phyloP scores from a whole-genome alignment of 2,329 filamentous ascomycete genomes.

The Tolypocladium cylindrosporum region DNA sequence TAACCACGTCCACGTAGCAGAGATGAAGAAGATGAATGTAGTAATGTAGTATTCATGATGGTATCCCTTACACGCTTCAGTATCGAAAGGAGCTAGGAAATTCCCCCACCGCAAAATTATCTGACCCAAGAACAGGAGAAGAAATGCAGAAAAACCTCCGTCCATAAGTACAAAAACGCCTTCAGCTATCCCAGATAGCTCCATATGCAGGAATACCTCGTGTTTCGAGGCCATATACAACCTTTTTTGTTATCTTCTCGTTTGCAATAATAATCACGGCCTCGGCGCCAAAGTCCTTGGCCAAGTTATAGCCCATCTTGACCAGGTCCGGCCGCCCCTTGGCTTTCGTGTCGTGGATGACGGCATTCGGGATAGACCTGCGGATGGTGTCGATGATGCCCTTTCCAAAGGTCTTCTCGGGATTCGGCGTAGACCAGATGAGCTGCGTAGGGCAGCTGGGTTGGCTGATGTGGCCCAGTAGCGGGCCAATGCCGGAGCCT shows the following conservation, averaged over 20 bases:
- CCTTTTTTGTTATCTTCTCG: constrained; percentile 52
- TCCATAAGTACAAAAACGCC: neutral
- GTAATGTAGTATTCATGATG: neutral
- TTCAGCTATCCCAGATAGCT: constrained; percentile 57
- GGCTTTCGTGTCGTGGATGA: constrained; percentile 56
- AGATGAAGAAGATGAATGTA: neutral
- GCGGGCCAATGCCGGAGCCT: constrained; percentile 63
- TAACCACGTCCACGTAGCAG: neutral
- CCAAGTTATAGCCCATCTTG: constrained; percentile 40
- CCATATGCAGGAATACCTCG: constrained; percentile 59
- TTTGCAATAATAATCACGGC: constrained; percentile 68
- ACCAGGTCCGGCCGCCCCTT: constrained; percentile 50
- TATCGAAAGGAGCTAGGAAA: neutral
- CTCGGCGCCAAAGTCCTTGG: constrained; percentile 48
- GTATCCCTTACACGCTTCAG: neutral
- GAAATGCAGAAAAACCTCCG: neutral
- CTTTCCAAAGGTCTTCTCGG: constrained; percentile 51
- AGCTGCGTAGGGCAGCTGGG: constrained; percentile 44
- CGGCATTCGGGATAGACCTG: constrained; percentile 46
- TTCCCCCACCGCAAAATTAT: neutral
- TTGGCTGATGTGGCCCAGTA: constrained; percentile 47
- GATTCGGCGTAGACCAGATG: constrained; percentile 58
- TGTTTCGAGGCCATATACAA: constrained; percentile 59
- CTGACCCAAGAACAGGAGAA: neutral
- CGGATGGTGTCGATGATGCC: constrained; percentile 46